These are phyloP conservation scores for Akanthomyces lecanii DNA, from an alignment of 2,329 filamentous ascomycete genomes.

Conservation along the genomic window DNA sequence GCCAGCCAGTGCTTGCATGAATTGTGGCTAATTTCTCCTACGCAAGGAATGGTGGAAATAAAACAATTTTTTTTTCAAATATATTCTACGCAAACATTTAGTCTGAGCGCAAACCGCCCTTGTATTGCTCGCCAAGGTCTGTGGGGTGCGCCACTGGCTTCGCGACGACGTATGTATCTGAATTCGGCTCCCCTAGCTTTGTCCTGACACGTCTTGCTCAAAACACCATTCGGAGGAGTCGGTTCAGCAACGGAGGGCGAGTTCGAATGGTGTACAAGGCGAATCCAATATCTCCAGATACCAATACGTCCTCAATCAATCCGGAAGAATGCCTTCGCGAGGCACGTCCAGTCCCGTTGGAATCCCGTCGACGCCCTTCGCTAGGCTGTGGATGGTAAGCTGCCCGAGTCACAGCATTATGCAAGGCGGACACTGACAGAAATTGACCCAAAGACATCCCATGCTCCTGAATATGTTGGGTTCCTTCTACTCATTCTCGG, in stretches of 20 bases:
- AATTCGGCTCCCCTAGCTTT: background rate
- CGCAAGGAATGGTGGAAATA: background rate
- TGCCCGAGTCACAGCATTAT: background rate
- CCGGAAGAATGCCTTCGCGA: constrained; percentile 25
- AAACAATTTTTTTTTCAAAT: background rate
- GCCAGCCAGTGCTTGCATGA: background rate
- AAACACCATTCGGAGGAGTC: background rate
- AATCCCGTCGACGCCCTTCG: constrained; percentile 28
- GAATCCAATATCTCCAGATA: background rate
- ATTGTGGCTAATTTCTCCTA: background rate
- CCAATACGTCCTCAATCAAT: background rate
- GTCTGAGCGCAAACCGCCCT: background rate
- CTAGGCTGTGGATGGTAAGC: constrained; percentile 46
- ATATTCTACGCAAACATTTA: background rate
- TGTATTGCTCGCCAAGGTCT: background rate
- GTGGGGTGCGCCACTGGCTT: constrained; percentile 9
- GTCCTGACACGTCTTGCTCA: background rate
- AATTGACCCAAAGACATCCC: constrained; percentile 57
- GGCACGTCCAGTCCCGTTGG: constrained; percentile 20
- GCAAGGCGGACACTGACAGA: background rate
- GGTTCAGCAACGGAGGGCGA: background rate
- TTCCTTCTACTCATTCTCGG: constrained; percentile 64
- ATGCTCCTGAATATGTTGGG: constrained; percentile 84
- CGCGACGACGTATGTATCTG: background rate
- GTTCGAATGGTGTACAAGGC: background rate